Base-by-base conservation (phyloP, 768 basidiomycete genomes). In the Boletus speciosus region DNA sequence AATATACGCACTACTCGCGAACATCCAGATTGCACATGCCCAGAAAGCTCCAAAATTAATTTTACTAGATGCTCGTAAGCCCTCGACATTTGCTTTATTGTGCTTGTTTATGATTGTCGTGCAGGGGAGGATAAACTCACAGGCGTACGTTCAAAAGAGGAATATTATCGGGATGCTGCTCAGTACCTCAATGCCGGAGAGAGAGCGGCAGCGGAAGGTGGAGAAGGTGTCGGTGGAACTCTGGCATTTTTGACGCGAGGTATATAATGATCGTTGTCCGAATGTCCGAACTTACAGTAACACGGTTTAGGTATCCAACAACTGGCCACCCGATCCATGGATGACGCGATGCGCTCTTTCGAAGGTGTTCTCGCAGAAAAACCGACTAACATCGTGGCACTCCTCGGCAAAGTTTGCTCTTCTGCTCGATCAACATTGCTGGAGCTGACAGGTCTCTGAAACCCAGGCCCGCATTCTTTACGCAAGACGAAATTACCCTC, bases 311-410 rank as follows among this genome's bases (percentile, higher is more conserved):
- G 90, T 15, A 85, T 94, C 32, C 81, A 93, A 51, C 85, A 89
- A 67, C 75, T 98, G 19, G 87, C 91, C 2, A 85, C 82, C 5
- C 82, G 90, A 21, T 81, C 85, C 15, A 82, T 93, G 77, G 87
- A 94, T 36, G 86, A 91, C 55, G 94, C 95, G 0, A 72, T 86
- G 60, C 80, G 84, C 19, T 82, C 87, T 1, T 95, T 97, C 61
- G 90, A 96, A 14, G 80, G 80, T 25, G 85, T 96, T 10, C 77
- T 98, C 9, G 75, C 75, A 2, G 77, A 83, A 57, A 88, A 88
- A 63, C 90, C 94, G 0, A 90, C 86, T 16, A 96, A 98, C 65
- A 66, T 97, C 6, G 82, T 95, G 35, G 94, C 95, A 0, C 75
- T 96, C 5, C 76, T 93, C 9, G 94, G 93, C 51, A 93, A 95